Base-by-base conservation (phyloP, 208 protist species). In the Crithidia sp. region DNA sequence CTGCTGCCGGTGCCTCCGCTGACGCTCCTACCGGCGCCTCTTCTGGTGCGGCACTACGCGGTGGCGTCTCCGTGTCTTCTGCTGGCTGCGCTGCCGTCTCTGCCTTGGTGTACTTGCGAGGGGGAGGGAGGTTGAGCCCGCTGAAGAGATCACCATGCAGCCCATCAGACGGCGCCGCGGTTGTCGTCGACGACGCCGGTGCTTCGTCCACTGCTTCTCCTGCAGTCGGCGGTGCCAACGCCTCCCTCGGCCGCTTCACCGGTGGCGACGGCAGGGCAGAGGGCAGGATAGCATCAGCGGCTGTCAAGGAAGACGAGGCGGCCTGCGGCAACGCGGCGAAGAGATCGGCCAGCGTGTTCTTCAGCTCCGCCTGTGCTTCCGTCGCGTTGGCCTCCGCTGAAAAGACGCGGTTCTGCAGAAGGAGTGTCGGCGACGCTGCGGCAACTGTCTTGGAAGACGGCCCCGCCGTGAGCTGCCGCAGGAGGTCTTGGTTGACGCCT, bases 401-500 rank as follows among this genome's bases (percentile, higher is more conserved):
- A 7, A 40, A 56, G 10, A 50, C 47, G 7, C 44, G 54, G 6
- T 28, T n/a, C 40, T 61, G 47, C 14, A 2, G 52, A 4, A 59
- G 39, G 16, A 52, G 43, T 0, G 65, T 4, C 5, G 58, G 43
- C 12, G 50, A 47, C 19, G 36, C 61, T 49, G 45, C 49, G n/a
- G 52, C 68, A 19, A 36, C 43, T 2, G 57, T 37, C 7, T 45
- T 70, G 7, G 7, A 50, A 16, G 70, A 61, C 45, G 76, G 58
- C 8, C 28, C 69, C 4, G 76, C 58, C 14, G 69, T 69, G 43
- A 83, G 68, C 56, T 83, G 72, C 74, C 49, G 55, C 47, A 83
- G 58, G 14, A 77, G 54, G 37, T 74, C 68, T 37, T 76, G 57
- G 40, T 83, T 77, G 10, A 83, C 78, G 5, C 78, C 78, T 12